Base-by-base conservation (phyloP, 1,284 basidiomycete genomes). In the Laetiporus sulphureus region DNA sequence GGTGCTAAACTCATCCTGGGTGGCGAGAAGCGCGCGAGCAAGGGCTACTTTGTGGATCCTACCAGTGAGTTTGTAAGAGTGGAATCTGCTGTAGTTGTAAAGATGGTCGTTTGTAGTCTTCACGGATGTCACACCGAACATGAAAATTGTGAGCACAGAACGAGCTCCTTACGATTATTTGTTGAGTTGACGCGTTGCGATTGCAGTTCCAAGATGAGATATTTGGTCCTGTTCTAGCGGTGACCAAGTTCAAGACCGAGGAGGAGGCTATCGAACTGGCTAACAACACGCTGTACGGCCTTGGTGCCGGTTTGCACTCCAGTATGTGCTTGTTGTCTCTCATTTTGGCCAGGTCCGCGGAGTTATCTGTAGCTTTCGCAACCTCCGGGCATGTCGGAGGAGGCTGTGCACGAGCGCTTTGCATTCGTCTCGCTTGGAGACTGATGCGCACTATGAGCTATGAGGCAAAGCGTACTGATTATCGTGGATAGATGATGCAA, bases 301-400 rank as follows among this genome's bases (percentile, higher is more conserved):
- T 96, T 21, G 92, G 85, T 15, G 91, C 92, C 3, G 91, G 87
- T 11, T 66, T 95, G 22, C 90, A 94, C 63, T 92, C 91, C 23
- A 88, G 86, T 88, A 32, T 39, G 41, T 36, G n/a, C 13, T 15
- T n/a, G 16, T 13, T 29, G 6, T 7, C 11, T 13, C 36, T 16
- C 5, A 12, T 13, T 12, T 36, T 21, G 3, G 20, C 22, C 31
- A 35, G 21, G 31, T 29, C 7, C n/a, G 19, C 13, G 8, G n/a
- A n/a, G n/a, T n/a, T n/a, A n/a, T n/a, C n/a, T n/a, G n/a, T n/a
- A n/a, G n/a, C n/a, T n/a, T n/a, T n/a, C n/a, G n/a, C n/a, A n/a
- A n/a, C n/a, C n/a, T n/a, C n/a, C n/a, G n/a, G n/a, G n/a, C n/a
- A n/a, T n/a, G n/a, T n/a, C n/a, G n/a, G n/a, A n/a, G n/a, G n/a